Percentiles rank a stretch among this genome's conserved stretches.
Conservation (phyloP, 495 filamentous ascomycete genomes). For the Penicillium paxilli region DNA sequence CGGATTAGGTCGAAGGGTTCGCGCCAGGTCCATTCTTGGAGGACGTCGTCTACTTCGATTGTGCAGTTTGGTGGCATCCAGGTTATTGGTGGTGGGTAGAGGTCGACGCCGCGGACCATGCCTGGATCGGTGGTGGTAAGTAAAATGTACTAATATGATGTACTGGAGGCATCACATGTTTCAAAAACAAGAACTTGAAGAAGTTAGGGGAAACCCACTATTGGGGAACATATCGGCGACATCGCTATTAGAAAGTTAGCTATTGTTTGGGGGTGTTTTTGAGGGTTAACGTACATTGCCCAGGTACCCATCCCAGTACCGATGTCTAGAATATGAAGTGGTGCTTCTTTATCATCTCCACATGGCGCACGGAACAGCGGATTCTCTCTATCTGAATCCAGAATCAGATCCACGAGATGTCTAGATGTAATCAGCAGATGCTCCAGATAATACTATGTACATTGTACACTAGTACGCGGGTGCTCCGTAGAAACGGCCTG, state of each 20-base stretch:
- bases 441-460: not conserved
- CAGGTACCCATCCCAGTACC: constrained; percentile 28
- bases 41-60: constrained; percentile 29
- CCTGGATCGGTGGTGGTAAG: constrained; percentile 8
- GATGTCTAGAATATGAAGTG: constrained; percentile 23
- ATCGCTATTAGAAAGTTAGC: constrained; percentile 16
- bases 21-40: constrained; percentile 29
- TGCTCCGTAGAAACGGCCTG: too few relatives aligned
- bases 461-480: not conserved
- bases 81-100: constrained; percentile 21
- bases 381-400: constrained; percentile 16
- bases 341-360: not conserved
- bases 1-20: constrained; percentile 35
- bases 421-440: not conserved
- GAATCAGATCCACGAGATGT: constrained; percentile 15
- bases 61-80: constrained; percentile 36
- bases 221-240: constrained; percentile 23
- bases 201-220: constrained; percentile 1
- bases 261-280: not conserved
- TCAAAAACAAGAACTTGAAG: too few relatives aligned
- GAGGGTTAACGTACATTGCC: constrained; percentile 24
- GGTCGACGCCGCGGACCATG: constrained; percentile 21
- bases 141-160: too few relatives aligned
- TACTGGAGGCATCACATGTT: too few relatives aligned
- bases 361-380: constrained; percentile 16